A percentile compares a stretch with the other conserved stretches of the same genome.
These are phyloP conservation scores for Solanum boliviense DNA, from an alignment of 257 asterid species.

Conservation along the genomic window DNA sequence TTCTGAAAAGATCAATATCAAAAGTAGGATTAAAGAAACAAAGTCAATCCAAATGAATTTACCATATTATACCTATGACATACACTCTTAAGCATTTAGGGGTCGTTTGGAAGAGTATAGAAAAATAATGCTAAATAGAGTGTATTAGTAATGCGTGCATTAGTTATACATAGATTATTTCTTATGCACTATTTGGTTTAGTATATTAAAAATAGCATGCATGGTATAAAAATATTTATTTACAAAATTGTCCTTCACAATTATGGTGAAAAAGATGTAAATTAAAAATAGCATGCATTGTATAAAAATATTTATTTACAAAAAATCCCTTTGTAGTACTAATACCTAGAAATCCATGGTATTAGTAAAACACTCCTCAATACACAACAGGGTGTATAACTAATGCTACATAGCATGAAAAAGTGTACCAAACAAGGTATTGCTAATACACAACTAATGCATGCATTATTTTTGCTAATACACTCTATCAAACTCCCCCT, in stretches of 20 bases:
- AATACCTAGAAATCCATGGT: background rate
- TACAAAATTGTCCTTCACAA: background rate
- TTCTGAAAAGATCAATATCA: conserved; percentile 25
- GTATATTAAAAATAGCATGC: background rate
- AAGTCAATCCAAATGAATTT: background rate
- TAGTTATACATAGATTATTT: background rate
- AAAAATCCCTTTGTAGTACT: background rate
- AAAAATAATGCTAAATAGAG: background rate
- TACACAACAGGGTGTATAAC: background rate
- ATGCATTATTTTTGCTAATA: background rate
- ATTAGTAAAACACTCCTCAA: background rate
- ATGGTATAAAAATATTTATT: background rate
- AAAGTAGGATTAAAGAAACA: background rate
- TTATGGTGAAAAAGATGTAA: background rate
- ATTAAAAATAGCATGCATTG: too few relatives aligned
- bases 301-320: too few relatives aligned
- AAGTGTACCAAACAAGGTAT: background rate
- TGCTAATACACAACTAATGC: too few relatives aligned
- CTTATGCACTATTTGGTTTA: background rate
- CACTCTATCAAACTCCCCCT: background rate
- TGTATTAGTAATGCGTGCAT: background rate
- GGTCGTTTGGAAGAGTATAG: background rate
- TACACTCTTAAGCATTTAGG: background rate
- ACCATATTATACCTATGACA: background rate
- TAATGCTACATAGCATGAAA: background rate